Conservation (phyloP, 176 grass and related monocot genomes). For the Oryza meyeriana region DNA sequence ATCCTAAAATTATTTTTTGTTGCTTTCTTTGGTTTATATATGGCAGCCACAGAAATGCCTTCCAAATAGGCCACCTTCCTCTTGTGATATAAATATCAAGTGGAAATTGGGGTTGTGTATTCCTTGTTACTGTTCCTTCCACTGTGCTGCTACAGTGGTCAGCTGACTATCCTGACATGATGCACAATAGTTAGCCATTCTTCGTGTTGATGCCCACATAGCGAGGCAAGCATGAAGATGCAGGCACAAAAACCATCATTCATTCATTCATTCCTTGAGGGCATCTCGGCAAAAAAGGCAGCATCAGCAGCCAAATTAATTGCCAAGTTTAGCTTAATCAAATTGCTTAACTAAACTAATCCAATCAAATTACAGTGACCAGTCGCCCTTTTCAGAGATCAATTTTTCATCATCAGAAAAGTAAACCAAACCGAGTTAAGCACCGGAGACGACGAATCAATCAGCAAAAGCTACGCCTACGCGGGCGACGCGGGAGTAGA, state of each 20-base stretch:
- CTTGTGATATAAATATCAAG: neutral
- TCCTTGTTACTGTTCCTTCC: neutral
- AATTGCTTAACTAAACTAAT: neutral
- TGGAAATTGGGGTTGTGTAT: neutral
- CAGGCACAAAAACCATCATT: neutral
- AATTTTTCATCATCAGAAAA: neutral
- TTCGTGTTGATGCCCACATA: neutral
- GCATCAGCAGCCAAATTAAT: neutral
- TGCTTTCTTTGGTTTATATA: neutral
- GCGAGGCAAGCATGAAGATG: neutral
- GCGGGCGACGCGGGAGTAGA: constrained; percentile 22
- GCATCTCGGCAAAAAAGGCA: neutral
- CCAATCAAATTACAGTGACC: neutral
- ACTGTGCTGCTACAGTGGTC: neutral
- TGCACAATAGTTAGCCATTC: neutral
- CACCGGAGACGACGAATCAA: neutral
- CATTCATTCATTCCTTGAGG: neutral
- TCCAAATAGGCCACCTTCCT: neutral
- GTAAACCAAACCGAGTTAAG: constrained; percentile 27
- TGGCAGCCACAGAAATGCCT: neutral
- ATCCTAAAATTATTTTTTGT: neutral
- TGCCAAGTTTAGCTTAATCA: neutral
- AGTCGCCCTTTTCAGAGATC: neutral
- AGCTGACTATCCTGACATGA: neutral
- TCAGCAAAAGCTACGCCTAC: neutral